Percentiles rank a stretch among this genome's conserved stretches.
These are phyloP conservation scores for Draba incana DNA, from an alignment of 345 rosid species.

Conservation along the genomic window DNA sequence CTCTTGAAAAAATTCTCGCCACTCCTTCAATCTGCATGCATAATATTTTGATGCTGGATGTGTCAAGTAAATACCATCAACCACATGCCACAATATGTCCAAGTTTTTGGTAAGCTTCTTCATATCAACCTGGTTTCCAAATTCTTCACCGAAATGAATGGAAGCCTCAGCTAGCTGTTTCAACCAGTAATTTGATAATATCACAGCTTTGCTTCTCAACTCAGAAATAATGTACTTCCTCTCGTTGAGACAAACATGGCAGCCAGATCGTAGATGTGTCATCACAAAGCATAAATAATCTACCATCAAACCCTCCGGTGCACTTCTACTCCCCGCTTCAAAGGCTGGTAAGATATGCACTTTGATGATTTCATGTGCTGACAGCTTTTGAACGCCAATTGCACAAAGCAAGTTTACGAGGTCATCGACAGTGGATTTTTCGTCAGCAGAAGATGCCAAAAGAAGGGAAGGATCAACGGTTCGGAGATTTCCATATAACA, in stretches of 20 bases:
- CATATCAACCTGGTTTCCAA: constrained; percentile 60
- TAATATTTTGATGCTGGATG: constrained; percentile 62
- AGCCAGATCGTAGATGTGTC: constrained; percentile 78
- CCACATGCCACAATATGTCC: constrained; percentile 75
- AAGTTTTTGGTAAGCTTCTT: constrained; percentile 52
- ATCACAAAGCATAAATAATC: constrained; percentile 86
- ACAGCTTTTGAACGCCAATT: constrained; percentile 75
- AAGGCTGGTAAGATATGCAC: constrained; percentile 75
- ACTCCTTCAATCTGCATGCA: constrained; percentile 51
- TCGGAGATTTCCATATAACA: constrained; percentile 70
- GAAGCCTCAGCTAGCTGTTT: constrained; percentile 56
- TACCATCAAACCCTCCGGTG: constrained; percentile 52
- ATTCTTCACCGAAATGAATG: constrained; percentile 73
- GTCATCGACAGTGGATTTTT: constrained; percentile 47
- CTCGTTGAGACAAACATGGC: constrained; percentile 65
- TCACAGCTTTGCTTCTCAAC: constrained; percentile 62
- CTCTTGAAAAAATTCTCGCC: constrained; percentile 83
- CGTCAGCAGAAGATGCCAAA: constrained; percentile 47
- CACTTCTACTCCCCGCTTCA: constrained; percentile 44
- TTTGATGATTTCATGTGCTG: constrained; percentile 87
- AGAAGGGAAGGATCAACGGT: constrained; percentile 66
- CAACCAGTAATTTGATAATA: constrained; percentile 74
- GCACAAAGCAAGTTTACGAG: constrained; percentile 60
- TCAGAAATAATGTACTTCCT: constrained; percentile 64
- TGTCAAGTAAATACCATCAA: constrained; percentile 68